Percentiles rank a stretch among this genome's conserved stretches.
phyloP scores from a whole-genome alignment of 1,284 basidiomycete genomes.

The Apiotrichum sp. region DNA sequence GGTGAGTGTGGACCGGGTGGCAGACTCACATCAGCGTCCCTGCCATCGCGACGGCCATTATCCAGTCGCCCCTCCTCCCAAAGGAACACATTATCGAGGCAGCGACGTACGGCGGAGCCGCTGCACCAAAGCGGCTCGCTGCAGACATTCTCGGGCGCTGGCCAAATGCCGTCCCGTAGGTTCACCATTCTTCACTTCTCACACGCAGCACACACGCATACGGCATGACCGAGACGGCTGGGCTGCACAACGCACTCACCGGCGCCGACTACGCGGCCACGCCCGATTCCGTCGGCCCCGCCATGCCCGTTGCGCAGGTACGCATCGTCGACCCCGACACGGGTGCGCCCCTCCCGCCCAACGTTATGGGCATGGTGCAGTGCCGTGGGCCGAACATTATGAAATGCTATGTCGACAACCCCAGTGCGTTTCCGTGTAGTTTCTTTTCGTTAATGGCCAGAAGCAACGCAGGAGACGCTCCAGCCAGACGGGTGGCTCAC shows the following conservation, averaged over 20 bases:
- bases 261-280: slow-evolving; percentile 32
- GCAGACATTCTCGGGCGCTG: slow-evolving; percentile 29
- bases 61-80: slow-evolving; percentile 31
- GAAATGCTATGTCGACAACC: slow-evolving; percentile 27
- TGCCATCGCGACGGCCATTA: slow-evolving; percentile 32
- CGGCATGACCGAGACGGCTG: slow-evolving; percentile 42
- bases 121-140: slow-evolving; percentile 32
- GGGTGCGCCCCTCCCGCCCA: slow-evolving; percentile 14
- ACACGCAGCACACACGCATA: slow-evolving; percentile 31
- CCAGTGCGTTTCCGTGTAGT: background rate
- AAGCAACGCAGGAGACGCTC: slow-evolving; percentile 29
- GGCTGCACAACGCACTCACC: slow-evolving; percentile 32
- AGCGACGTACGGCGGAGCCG: slow-evolving; percentile 42
- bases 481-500: slow-evolving; percentile 41
- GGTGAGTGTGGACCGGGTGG: slow-evolving; percentile 20
- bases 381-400: slow-evolving; percentile 40
- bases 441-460: slow-evolving; percentile 5
- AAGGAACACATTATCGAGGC: slow-evolving; percentile 26
- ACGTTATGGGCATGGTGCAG: slow-evolving; percentile 27
- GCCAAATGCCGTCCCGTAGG: slow-evolving; percentile 20
- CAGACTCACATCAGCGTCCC: slow-evolving; percentile 21
- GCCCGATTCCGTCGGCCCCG: slow-evolving; percentile 22
- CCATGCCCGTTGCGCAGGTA: slow-evolving; percentile 31
- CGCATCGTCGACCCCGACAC: slow-evolving; percentile 33
- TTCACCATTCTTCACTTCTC: background rate